Conservation (phyloP, 352 stramenopile genomes). For the Globisporangium canariense region DNA sequence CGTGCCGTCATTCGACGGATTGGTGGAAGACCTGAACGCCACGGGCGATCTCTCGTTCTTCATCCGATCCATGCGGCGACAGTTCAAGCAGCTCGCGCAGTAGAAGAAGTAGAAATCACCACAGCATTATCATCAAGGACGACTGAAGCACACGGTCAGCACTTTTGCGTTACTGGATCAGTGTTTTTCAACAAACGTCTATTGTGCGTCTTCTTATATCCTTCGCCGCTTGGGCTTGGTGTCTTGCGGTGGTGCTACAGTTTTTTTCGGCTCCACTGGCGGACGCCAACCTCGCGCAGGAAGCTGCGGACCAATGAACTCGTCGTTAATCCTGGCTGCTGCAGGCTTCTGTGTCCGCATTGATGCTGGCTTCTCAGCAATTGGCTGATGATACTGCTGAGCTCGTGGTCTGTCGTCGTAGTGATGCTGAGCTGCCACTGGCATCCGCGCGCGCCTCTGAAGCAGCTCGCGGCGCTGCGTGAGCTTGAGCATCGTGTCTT, state of each 20-base stretch:
- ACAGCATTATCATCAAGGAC: not conserved
- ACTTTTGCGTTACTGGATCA: conserved; percentile 13
- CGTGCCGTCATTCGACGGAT: conserved; percentile 37
- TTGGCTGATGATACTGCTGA: not conserved
- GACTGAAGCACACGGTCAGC: not conserved
- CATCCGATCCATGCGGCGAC: conserved; percentile 72
- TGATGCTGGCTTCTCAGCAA: not conserved
- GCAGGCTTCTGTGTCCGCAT: not conserved
- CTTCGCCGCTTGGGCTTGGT: conserved; percentile 9
- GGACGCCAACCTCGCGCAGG: not conserved
- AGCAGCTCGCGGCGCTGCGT: conserved; percentile 51
- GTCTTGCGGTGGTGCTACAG: not conserved
- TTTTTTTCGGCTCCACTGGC: conserved; percentile 1
- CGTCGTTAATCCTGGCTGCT: not conserved
- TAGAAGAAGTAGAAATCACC: conserved; percentile 17
- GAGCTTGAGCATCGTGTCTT: conserved; percentile 65
- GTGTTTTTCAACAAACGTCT: not conserved
- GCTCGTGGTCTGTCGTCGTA: not conserved
- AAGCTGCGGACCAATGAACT: conserved; percentile 12
- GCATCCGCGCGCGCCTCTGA: conserved; percentile 10
- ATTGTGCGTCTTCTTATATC: not conserved
- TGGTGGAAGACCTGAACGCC: conserved; percentile 63
- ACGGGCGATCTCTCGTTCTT: conserved; percentile 69
- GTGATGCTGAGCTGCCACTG: not conserved
- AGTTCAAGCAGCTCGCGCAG: conserved; percentile 60